Evolutionary conservation across 2,329 filamentous ascomycete species (phyloP).

Genomic region (Ophiostoma quercus): DNA sequence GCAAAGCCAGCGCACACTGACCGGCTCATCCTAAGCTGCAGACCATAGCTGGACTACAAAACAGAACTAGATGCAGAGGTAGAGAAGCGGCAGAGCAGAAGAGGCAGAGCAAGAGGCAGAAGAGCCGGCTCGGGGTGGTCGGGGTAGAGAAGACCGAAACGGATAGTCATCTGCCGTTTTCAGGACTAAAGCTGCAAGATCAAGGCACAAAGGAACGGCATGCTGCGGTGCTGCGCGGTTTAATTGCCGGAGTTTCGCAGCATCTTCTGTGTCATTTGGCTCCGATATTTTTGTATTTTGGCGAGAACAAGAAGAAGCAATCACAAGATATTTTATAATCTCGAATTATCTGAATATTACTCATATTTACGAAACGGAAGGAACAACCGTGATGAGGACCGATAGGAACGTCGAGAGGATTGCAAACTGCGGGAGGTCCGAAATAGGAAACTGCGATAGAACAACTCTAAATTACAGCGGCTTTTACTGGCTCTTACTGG

Average conservation of each 20-base stretch:
- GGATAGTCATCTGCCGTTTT: not conserved
- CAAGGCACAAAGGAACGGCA: not conserved
- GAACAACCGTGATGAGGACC: not conserved
- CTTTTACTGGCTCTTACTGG: not conserved
- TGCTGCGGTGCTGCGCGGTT: not conserved
- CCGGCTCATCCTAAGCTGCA: constrained; percentile 11
- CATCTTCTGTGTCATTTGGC: not conserved
- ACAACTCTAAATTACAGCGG: not conserved
- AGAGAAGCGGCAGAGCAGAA: not conserved
- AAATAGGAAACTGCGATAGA: constrained; percentile 7
- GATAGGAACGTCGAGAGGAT: not conserved
- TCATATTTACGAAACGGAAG: not conserved
- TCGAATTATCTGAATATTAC: not conserved
- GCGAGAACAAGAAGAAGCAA: not conserved
- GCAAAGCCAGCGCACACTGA: constrained; percentile 10
- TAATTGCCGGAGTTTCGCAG: not conserved
- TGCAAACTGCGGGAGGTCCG: not conserved
- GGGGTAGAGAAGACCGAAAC: not conserved
- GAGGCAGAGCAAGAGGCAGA: not conserved
- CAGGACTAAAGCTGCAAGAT: not conserved
- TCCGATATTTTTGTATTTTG: not conserved
- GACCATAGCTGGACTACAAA: not conserved
- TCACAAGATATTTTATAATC: not conserved
- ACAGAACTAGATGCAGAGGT: not conserved
- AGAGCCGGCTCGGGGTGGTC: not conserved